phyloP scores from a whole-genome alignment of 176 grass and related monocot genomes.

The Musa schizocarpa region DNA sequence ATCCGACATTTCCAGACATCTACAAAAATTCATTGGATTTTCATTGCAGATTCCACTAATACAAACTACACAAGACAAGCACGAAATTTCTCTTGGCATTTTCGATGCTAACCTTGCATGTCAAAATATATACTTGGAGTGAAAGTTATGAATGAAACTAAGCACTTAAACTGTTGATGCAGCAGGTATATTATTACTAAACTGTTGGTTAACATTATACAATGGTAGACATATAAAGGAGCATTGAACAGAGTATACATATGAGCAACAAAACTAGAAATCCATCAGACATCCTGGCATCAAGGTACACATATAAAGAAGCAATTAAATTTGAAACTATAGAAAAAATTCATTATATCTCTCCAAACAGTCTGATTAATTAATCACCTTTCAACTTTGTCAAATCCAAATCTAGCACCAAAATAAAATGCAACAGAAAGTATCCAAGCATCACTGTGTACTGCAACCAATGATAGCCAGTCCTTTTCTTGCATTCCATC shows the following conservation, averaged over 20 bases:
- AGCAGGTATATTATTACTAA: too few species aligned
- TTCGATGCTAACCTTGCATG: too few species aligned
- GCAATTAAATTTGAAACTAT: background rate
- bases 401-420: constrained; percentile 85
- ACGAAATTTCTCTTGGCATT: too few species aligned
- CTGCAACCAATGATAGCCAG: constrained; percentile 90
- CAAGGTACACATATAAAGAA: background rate
- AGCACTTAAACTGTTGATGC: too few species aligned
- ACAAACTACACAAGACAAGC: too few species aligned
- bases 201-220: too few species aligned
- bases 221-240: too few species aligned
- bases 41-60: too few species aligned
- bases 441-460: constrained; percentile 85
- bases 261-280: background rate
- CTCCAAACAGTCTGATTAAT: background rate
- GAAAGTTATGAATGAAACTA: too few species aligned
- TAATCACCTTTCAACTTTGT: constrained; percentile 79
- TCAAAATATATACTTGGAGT: too few species aligned
- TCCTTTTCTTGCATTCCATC: constrained; percentile 98
- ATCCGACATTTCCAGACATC: too few species aligned
- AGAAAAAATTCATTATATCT: background rate
- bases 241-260: background rate
- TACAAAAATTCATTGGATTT: too few species aligned
- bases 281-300: background rate
- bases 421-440: constrained; percentile 97